Base-by-base conservation (phyloP, 2,329 filamentous ascomycete species). In the Simplicillium sp. region DNA sequence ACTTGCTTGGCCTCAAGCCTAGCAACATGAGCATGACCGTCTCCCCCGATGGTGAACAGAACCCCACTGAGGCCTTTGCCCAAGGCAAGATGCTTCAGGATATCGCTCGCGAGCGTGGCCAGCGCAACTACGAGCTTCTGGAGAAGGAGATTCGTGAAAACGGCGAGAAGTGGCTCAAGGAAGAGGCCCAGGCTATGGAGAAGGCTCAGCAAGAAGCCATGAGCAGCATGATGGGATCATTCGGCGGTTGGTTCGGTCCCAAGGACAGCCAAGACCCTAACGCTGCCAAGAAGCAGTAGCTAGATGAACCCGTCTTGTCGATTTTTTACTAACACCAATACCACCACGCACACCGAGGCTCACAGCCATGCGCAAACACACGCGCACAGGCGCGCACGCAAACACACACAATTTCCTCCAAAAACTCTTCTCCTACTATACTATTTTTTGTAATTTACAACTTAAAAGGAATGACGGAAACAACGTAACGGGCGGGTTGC, bases 71-170 rank as follows among this genome's bases (percentile, higher is more conserved):
- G 58, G 87, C 85, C 11, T 77, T 92, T 46, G 81, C 84, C 3
- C 82, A 95, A 62, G 92, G 90, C 53, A 98, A 97, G 76, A 96
- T 97, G 87, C 70, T 96, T 50, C 88, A 89, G 64, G 92, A 98
- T 57, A 82, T 94, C 61, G 88, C 92, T 38, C 81, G 92, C 38
- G 92, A 98, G 66, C 77, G 88, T 38, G 92, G 92, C 29, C 85
- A 89, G 66, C 82, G 83, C 60, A 84, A 89, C 63, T 98, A 97
- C 64, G 79, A 94, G 68, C 66, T 82, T 51, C 74, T 97, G 46
- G 90, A 97, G 63, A 82, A 82, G 64, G 84, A 95, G 67, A 94
- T 98, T 53, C 76, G 84, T 36, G 84, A 94, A 62, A 92, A 97
- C 58, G 92, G 89, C 39, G 87, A 90, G 61, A 87, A 90, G 67